Percentiles rank a stretch among this genome's conserved stretches.
Evolutionary conservation across 768 basidiomycete species (phyloP).

Genomic region (Psilocybe tampanensis): DNA sequence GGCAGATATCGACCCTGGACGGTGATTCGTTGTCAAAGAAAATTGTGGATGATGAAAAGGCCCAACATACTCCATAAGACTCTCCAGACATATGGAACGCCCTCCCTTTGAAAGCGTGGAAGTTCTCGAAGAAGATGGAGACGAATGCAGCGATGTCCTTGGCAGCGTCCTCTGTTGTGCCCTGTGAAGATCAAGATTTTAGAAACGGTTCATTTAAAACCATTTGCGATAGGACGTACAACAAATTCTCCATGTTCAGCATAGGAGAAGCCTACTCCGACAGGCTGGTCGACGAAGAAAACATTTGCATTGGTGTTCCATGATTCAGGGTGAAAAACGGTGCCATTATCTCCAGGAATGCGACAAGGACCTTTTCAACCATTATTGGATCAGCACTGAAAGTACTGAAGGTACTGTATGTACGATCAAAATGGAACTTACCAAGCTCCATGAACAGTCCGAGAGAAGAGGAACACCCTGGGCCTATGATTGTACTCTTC

Average conservation of each 20-base stretch:
- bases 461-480: constrained; percentile 45
- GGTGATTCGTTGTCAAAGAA: not conserved
- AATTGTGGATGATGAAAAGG: not conserved
- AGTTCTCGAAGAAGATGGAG: constrained; percentile 74
- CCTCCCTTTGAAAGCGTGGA: constrained; percentile 69
- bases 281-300: constrained; percentile 64
- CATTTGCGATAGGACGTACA: constrained; percentile 34
- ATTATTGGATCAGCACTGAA: not conserved
- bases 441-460: constrained; percentile 79
- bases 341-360: constrained; percentile 50
- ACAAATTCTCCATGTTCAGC: constrained; percentile 65
- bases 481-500: constrained; percentile 28
- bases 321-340: constrained; percentile 57
- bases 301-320: constrained; percentile 73
- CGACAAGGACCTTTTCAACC: constrained; percentile 62
- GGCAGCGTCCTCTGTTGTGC: constrained; percentile 68
- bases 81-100: constrained; percentile 71
- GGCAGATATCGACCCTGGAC: constrained; percentile 69
- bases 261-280: constrained; percentile 65
- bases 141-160: constrained; percentile 73
- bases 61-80: constrained; percentile 65
- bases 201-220: not conserved
- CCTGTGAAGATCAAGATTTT: constrained; percentile 30
- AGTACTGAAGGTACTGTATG: constrained; percentile 5
- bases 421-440: constrained; percentile 31